Evolutionary conservation across 768 basidiomycete genomes (phyloP).

Genomic region (Auriscalpium orientale): DNA sequence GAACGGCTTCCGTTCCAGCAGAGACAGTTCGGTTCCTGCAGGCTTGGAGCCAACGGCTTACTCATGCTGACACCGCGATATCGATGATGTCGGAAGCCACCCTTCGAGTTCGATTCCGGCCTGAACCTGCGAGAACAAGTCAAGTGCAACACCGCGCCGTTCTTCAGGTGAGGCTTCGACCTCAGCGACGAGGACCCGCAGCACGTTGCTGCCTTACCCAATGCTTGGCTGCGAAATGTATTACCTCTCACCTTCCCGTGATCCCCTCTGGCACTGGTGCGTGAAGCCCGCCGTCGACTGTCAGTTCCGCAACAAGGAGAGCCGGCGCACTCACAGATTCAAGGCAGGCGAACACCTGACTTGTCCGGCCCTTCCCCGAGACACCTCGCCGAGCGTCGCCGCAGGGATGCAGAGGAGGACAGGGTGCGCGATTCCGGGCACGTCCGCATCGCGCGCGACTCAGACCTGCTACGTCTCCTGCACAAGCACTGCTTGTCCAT

Average conservation of each 20-base stretch:
- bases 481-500: slow-evolving; percentile 33
- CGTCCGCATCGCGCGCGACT: slow-evolving; percentile 33
- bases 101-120: too few relatives aligned
- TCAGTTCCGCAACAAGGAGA: slow-evolving; percentile 24
- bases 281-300: slow-evolving; percentile 34
- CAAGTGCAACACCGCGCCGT: slow-evolving; percentile 24
- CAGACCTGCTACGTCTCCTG: slow-evolving; percentile 44
- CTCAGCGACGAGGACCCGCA: slow-evolving; percentile 25
- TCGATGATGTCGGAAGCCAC: too few relatives aligned
- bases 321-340: slow-evolving; percentile 21
- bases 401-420: neutral
- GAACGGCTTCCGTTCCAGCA: too few relatives aligned
- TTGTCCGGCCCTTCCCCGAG: too few relatives aligned
- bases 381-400: neutral
- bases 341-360: slow-evolving; percentile 9
- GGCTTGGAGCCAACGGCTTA: too few relatives aligned
- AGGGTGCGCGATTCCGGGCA: slow-evolving; percentile 22
- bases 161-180: slow-evolving; percentile 19
- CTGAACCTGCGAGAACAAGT: too few relatives aligned
- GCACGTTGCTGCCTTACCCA: slow-evolving; percentile 38
- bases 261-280: slow-evolving; percentile 37
- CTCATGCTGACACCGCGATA: too few relatives aligned
- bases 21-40: too few relatives aligned
- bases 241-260: slow-evolving; percentile 36
- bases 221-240: slow-evolving; percentile 40